Evolutionary conservation across 2,329 filamentous ascomycete genomes (phyloP).

Genomic region (Verticillium longisporum): DNA sequence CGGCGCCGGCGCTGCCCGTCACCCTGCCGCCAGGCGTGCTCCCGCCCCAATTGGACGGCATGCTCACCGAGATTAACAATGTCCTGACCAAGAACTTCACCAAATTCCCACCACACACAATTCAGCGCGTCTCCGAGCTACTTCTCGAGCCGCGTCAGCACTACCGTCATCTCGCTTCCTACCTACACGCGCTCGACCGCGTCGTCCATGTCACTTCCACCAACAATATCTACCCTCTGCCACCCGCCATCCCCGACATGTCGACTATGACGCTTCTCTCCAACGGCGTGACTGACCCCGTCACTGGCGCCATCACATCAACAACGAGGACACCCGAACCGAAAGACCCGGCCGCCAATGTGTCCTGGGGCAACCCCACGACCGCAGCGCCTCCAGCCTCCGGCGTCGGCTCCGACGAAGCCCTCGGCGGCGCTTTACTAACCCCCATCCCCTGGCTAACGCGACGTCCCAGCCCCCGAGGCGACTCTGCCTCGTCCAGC

Average conservation of each 20-base stretch:
- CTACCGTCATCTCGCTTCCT: slow-evolving; percentile 76
- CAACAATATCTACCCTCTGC: slow-evolving; percentile 75
- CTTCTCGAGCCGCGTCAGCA: slow-evolving; percentile 68
- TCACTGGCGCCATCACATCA: slow-evolving; percentile 3
- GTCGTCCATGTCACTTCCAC: slow-evolving; percentile 85
- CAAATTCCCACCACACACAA: slow-evolving; percentile 76
- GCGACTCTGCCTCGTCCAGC: slow-evolving; percentile 1
- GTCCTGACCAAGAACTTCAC: slow-evolving; percentile 61
- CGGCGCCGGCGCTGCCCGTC: slow-evolving; percentile 16
- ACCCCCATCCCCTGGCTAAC: slow-evolving; percentile 91
- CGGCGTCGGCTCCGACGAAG: slow-evolving; percentile 74
- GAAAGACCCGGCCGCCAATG: slow-evolving; percentile 25
- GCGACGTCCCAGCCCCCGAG: slow-evolving; percentile 17
- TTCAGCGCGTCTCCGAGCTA: slow-evolving; percentile 87
- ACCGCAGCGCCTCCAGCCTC: slow-evolving; percentile 25
- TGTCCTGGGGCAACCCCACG: slow-evolving; percentile 41
- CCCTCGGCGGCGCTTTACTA: slow-evolving; percentile 79
- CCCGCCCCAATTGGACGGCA: slow-evolving; percentile 55
- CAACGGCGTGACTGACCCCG: slow-evolving; percentile 53
- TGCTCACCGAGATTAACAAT: slow-evolving; percentile 53
- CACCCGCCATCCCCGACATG: slow-evolving; percentile 54
- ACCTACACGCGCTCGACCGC: slow-evolving; percentile 84
- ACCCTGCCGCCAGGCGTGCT: slow-evolving; percentile 38
- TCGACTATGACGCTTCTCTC: slow-evolving; percentile 44
- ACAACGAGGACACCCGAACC: slow-evolving; percentile 16